Percentiles rank a stretch among this genome's conserved stretches.
Conservation (phyloP, 1,139 yeast genomes). For the Blastobotrys aristatus region DNA sequence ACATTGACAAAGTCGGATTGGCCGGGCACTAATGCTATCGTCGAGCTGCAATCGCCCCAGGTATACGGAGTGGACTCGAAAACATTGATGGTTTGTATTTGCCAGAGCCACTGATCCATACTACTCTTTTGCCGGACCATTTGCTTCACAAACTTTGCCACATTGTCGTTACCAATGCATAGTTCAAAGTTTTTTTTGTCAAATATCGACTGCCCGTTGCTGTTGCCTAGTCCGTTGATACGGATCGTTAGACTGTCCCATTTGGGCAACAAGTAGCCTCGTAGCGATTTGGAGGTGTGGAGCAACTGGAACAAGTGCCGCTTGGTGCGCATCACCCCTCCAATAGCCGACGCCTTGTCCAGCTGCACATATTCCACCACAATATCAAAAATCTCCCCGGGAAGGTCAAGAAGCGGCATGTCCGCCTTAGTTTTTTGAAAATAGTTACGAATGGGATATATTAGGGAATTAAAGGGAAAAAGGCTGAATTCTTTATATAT, state of each 20-base stretch:
- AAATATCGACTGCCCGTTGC: neutral
- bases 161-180: slow-evolving; percentile 1
- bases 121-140: neutral
- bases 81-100: neutral
- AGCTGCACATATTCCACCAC: slow-evolving; percentile 5
- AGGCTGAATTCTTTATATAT: neutral
- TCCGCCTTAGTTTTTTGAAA: no score
- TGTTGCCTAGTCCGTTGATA: slow-evolving; percentile 1
- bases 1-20: slow-evolving; percentile 4
- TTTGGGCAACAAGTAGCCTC: neutral
- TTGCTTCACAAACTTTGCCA: neutral
- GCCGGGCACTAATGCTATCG: neutral
- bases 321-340: neutral
- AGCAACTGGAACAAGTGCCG: slow-evolving; percentile 1
- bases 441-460: no score
- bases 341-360: neutral
- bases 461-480: no score
- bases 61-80: slow-evolving; percentile 7
- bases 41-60: slow-evolving; percentile 11
- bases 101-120: neutral
- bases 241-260: slow-evolving; percentile 7
- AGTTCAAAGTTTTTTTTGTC: neutral
- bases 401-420: slow-evolving; percentile 4
- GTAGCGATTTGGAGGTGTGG: slow-evolving; percentile 1
- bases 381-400: slow-evolving; percentile 9